Base-by-base conservation (phyloP, 441 rosid genomes). In the Populus hybrid region DNA sequence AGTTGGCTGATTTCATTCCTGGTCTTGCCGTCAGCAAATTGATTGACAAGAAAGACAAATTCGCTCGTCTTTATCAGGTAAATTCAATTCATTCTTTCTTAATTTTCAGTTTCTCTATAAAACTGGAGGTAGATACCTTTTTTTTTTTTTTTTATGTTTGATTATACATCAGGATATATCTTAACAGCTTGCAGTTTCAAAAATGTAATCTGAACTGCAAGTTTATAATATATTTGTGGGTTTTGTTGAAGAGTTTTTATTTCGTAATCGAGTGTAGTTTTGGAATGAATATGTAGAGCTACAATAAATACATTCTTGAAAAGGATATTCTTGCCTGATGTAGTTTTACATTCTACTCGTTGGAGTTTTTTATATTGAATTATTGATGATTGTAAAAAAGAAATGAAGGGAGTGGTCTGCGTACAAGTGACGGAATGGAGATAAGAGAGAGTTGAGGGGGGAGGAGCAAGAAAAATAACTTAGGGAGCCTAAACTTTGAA, bases 11-110 rank as follows among this genome's bases (percentile, higher is more conserved):
- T 79, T 84, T 90, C 85, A 85, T 92, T 35, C 97, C 98, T 0
- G 89, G 92, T 0, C 97, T 95, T 32, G 96, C 91, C n/a, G 92
- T 92, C 71, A 91, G 95, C 85, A 80, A 89, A 84, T 82, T 95
- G 85, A 84, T 95, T 20, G 94, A 95, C 78, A 92, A 89, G 83
- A 89, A 88, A 66, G 91, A 86, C 65, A 93, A 91, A 23, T 90
- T 86, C 77, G 93, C 87, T 80, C 88, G 97, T 53, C 84, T 95
- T 8, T 91, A 73, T 71, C 97, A 95, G 95, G 99, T 90, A 76
- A 10, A 65, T 34, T 1, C n/a, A 18, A 12, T 59, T 30, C 38
- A n/a, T 32, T 30, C 63, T 50, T 57, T 21, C 70, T n/a, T 76
- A 9, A 11, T 9, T 9, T 21, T 65, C 36, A 7, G 20, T 24